These are phyloP conservation scores for Lotmaria passim DNA, from an alignment of 208 protist species.

Conservation along the genomic window DNA sequence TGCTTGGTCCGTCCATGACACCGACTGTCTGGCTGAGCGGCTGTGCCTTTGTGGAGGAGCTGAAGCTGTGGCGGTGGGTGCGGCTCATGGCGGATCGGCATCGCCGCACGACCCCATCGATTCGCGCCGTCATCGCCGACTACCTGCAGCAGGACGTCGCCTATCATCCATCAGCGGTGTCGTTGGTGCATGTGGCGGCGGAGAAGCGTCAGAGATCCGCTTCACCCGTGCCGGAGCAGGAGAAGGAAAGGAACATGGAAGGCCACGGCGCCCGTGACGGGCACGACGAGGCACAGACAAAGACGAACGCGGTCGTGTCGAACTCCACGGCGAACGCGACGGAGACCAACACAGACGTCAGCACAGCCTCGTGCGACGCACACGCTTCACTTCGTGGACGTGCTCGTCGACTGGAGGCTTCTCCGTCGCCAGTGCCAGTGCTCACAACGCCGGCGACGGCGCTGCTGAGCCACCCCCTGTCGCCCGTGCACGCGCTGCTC, in stretches of 20 bases:
- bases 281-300: background rate
- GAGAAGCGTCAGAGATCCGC: background rate
- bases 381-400: too few relatives aligned
- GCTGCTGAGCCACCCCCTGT: slow-evolving; percentile 9
- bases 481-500: slow-evolving; percentile 13
- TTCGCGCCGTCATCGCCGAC: slow-evolving; percentile 10
- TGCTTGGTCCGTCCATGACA: slow-evolving; percentile 43
- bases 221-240: background rate
- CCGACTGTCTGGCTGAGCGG: slow-evolving; percentile 73
- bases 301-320: background rate
- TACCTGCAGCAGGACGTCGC: slow-evolving; percentile 27
- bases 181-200: background rate
- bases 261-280: background rate
- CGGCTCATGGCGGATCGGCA: slow-evolving; percentile 54
- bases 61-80: slow-evolving; percentile 89
- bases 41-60: slow-evolving; percentile 83
- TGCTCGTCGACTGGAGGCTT: slow-evolving; percentile 12
- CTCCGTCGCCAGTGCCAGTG: background rate
- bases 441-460: background rate
- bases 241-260: background rate
- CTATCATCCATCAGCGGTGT: background rate
- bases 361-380: too few relatives aligned
- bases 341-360: too few relatives aligned
- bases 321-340: too few relatives aligned
- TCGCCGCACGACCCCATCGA: slow-evolving; percentile 3